phyloP scores from a whole-genome alignment of 1,284 basidiomycete species.

The Golubevia sp. region DNA sequence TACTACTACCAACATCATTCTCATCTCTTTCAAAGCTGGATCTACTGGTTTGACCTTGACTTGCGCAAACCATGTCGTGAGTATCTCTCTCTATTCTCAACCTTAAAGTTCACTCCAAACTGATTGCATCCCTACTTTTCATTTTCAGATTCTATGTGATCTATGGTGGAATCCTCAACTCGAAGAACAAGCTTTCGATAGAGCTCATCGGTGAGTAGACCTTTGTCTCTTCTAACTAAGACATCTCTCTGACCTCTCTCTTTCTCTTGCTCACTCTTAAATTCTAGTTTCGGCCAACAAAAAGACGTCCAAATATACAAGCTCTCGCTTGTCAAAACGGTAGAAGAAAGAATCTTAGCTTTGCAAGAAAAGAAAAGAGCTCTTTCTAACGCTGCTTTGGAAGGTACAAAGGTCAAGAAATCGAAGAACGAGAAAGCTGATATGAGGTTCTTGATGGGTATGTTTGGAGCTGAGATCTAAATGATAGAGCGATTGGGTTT shows the following conservation, averaged over 20 bases:
- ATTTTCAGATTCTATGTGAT: slow-evolving; percentile 54
- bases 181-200: slow-evolving; percentile 58
- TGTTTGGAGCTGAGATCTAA: no score
- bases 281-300: slow-evolving; percentile 35
- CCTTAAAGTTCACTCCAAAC: no score
- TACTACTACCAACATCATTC: slow-evolving; percentile 24
- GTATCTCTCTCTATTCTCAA: no score
- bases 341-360: slow-evolving; percentile 62
- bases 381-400: slow-evolving; percentile 60
- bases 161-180: slow-evolving; percentile 60
- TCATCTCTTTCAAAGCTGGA: slow-evolving; percentile 57
- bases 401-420: no score
- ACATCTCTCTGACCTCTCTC: no score
- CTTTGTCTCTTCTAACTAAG: no score
- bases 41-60: slow-evolving; percentile 54
- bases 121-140: no score
- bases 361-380: slow-evolving; percentile 62
- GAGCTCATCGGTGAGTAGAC: slow-evolving; percentile 29
- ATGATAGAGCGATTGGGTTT: no score
- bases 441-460: no score
- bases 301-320: slow-evolving; percentile 70
- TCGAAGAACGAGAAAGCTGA: no score
- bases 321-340: slow-evolving; percentile 58
- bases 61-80: slow-evolving; percentile 49
- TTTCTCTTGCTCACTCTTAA: neutral